Percentiles rank a stretch among this genome's conserved stretches.
Conservation (phyloP, 257 asterid species). For the Nicotiana obtusifolia region DNA sequence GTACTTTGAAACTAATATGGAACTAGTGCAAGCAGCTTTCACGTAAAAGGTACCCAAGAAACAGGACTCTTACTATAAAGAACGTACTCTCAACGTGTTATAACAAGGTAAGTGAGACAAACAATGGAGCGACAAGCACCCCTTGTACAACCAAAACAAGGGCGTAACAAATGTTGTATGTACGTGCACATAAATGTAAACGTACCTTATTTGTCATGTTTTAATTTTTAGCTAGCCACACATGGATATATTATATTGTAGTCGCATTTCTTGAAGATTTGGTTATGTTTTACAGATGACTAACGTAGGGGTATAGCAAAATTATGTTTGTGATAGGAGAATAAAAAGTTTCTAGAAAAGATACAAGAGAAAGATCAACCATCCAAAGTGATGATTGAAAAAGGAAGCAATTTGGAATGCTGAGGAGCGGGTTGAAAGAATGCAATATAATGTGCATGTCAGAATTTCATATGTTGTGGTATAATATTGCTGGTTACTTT, state of each 20-base stretch:
- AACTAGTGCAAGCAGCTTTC: slow-evolving; percentile 2
- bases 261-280: neutral
- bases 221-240: neutral
- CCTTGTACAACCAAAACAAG: neutral
- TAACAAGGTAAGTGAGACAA: neutral
- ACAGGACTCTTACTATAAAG: neutral
- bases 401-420: neutral
- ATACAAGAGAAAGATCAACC: neutral
- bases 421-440: slow-evolving; percentile 4
- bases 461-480: slow-evolving; percentile 1
- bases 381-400: neutral
- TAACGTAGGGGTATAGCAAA: neutral
- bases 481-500: slow-evolving; percentile 4
- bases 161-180: neutral
- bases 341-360: neutral
- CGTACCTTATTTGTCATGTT: neutral
- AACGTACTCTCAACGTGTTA: neutral
- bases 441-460: neutral
- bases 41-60: neutral
- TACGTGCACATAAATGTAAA: neutral
- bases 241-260: neutral
- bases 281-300: neutral
- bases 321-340: neutral
- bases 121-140: neutral
- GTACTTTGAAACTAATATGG: neutral